A percentile compares a stretch with the other conserved stretches of the same genome.
phyloP scores from a whole-genome alignment of 2,329 filamentous ascomycete species.

The Penicillium olsonii region DNA sequence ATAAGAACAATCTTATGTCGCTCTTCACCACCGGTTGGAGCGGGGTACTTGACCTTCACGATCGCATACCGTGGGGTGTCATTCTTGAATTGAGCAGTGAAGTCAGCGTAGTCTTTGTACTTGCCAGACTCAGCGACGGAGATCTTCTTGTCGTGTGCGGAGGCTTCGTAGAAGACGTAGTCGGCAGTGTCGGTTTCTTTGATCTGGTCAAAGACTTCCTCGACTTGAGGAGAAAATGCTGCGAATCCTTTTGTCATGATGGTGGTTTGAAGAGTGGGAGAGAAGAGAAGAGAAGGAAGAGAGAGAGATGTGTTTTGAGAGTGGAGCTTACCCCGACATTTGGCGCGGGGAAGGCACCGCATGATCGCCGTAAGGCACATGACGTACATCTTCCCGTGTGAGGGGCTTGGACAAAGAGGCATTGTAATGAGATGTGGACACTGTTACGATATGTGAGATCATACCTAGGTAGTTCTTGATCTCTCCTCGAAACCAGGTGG shows the following conservation, averaged over 20 bases:
- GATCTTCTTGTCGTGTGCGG: slow-evolving; percentile 22
- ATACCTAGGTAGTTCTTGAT: too few relatives aligned
- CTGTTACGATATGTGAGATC: too few relatives aligned
- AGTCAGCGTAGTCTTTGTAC: slow-evolving; percentile 17
- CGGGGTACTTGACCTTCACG: slow-evolving; percentile 18
- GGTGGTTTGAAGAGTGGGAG: not conserved
- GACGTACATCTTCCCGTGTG: not conserved
- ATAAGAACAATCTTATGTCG: slow-evolving; percentile 22
- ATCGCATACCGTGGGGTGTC: slow-evolving; percentile 19
- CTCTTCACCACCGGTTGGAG: slow-evolving; percentile 13
- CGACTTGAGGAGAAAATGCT: slow-evolving; percentile 21
- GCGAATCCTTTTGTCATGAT: slow-evolving; percentile 22
- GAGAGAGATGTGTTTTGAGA: not conserved
- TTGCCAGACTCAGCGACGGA: slow-evolving; percentile 18
- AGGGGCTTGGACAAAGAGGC: too few relatives aligned
- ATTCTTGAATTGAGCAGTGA: slow-evolving; percentile 17
- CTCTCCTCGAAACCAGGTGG: too few relatives aligned
- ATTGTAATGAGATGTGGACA: too few relatives aligned
- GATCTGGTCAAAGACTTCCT: slow-evolving; percentile 19
- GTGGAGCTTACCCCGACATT: not conserved
- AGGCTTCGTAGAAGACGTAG: slow-evolving; percentile 22
- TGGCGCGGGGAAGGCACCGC: not conserved
- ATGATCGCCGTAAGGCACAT: slow-evolving; percentile 2
- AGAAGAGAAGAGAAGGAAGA: not conserved
- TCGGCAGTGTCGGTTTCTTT: slow-evolving; percentile 20